These are phyloP conservation scores for Fusarium mundagurra DNA, from an alignment of 2,329 filamentous ascomycete genomes.

Conservation along the genomic window DNA sequence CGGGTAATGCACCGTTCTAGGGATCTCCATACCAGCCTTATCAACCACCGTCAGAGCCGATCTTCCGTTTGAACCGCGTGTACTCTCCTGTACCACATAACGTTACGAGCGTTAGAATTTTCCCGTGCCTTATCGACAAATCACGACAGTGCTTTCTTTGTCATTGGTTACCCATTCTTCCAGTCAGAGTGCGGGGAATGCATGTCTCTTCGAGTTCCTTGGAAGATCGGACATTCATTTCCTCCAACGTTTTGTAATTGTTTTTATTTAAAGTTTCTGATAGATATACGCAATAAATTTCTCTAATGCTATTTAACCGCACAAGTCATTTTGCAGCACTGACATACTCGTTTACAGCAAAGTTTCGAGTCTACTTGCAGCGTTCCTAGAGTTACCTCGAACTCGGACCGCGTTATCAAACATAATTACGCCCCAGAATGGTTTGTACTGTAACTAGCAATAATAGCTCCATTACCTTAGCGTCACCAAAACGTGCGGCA, in stretches of 20 bases:
- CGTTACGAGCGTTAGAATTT: conserved; percentile 8
- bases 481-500: not conserved
- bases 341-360: not conserved
- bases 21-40: conserved; percentile 4
- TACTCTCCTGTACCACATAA: conserved; percentile 3
- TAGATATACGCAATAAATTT: not conserved
- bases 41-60: not conserved
- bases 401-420: conserved; percentile 15
- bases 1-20: not conserved
- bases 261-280: not conserved
- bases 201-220: conserved; percentile 9
- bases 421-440: not conserved
- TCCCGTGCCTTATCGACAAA: not conserved
- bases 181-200: conserved; percentile 28
- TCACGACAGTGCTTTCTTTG: not conserved
- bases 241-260: not conserved
- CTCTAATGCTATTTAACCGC: not conserved
- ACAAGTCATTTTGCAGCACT: not conserved
- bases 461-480: conserved; percentile 6
- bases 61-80: not conserved
- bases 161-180: conserved; percentile 11
- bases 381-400: not conserved
- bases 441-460: not conserved
- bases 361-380: not conserved
- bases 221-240: conserved; percentile 11